Base-by-base conservation (phyloP, 345 rosid species). In the Eucalyptus pauciflora region DNA sequence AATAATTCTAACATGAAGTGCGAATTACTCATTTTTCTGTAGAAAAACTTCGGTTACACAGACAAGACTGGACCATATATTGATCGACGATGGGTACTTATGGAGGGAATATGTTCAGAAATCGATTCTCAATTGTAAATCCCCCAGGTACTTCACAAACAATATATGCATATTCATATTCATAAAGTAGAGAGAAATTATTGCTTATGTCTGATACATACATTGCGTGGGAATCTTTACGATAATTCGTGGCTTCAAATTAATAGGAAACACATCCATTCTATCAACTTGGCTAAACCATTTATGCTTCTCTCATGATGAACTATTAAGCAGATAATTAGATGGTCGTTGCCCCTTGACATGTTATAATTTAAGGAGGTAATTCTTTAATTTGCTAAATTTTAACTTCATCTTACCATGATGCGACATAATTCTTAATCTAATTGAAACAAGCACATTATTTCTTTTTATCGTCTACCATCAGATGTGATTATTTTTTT, bases 141-240 rank as follows among this genome's bases (percentile, higher is more conserved):
- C 89, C 89, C 94, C 93, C 25, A 91, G 94, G 94, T 92, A 92
- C 62, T 56, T 56, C 62, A 56, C 62, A 24, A 56, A 56, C 62
- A 27, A 56, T 56, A 24, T 56, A 56, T 24, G 29, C 62, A 56
- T 56, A 8, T 9, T 24, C 29, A 22, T 56, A 10, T 10, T 56
- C 25, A 56, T 56, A 24, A 22, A 56, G 29, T 56, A 24, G 29
- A 56, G 85, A 31, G 85, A 76, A 56, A 56, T 56, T 24, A 56
- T 56, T 56, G 13, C 29, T 56, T 22, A 56, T 56, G 27, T 56
- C 13, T 56, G 5, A 22, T 22, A 22, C 27, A 22, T 22, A 56
- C 22, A 22, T 22, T 5, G 10, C 11, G 62, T 56, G 29, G 29
- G 62, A 56, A 56, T 56, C 29, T 12, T 24, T 9, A 24, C 29